Conservation (phyloP, 1,284 basidiomycete species). For the Kwoniella shivajii region DNA sequence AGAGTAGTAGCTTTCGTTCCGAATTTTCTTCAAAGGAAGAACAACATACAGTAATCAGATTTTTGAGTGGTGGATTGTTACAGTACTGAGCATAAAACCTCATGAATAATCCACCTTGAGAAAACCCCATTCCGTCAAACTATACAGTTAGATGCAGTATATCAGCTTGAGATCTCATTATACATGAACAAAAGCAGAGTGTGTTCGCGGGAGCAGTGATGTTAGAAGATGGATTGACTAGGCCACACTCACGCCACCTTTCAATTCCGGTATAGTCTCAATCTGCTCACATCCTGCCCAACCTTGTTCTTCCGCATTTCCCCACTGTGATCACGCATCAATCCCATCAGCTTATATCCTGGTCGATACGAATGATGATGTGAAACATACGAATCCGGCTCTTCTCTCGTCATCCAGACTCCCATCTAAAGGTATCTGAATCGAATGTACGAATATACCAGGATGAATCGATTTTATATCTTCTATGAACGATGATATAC, state of each 20-base stretch:
- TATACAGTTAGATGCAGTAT: conserved; percentile 15
- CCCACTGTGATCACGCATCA: conserved; percentile 32
- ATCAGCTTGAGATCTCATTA: not conserved
- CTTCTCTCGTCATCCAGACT: conserved; percentile 67
- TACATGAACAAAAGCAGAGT: not conserved
- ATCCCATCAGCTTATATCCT: not conserved
- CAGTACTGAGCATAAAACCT: conserved; percentile 85
- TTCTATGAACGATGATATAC: conserved; percentile 63
- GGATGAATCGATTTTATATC: conserved; percentile 72
- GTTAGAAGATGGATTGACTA: no score
- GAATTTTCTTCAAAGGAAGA: conserved; percentile 13
- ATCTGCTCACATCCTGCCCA: conserved; percentile 61
- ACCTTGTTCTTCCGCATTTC: conserved; percentile 42
- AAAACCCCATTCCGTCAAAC: conserved; percentile 90
- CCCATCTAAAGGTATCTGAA: conserved; percentile 69
- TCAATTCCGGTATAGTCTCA: conserved; percentile 67
- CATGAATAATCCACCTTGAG: conserved; percentile 92
- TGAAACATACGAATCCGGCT: conserved; percentile 73
- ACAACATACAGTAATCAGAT: conserved; percentile 73
- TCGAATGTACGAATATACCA: conserved; percentile 81
- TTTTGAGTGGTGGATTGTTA: conserved; percentile 73
- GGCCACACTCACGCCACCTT: conserved; percentile 57
- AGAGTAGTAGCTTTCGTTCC: conserved; percentile 6
- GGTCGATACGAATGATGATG: not conserved
- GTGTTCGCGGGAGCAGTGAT: no score